These are phyloP conservation scores for Xylaria longipes DNA, from an alignment of 495 filamentous ascomycete species.

Conservation along the genomic window DNA sequence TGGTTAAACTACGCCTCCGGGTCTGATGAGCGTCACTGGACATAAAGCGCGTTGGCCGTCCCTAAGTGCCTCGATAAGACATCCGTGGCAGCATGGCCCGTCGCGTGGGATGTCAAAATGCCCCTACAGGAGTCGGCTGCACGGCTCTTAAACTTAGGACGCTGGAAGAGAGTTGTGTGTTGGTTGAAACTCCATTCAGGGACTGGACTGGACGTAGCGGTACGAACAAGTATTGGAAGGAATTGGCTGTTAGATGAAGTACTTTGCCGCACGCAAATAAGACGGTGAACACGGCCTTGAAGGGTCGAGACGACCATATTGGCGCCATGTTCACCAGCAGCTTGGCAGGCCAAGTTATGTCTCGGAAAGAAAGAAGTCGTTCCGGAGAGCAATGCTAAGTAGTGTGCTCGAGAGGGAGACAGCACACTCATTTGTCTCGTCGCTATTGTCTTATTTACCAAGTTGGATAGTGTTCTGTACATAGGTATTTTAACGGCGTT, in stretches of 20 bases:
- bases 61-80: slow-evolving; percentile 4
- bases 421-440: too few relatives aligned
- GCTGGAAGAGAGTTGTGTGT: neutral
- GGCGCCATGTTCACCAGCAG: neutral
- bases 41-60: slow-evolving; percentile 10
- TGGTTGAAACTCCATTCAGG: neutral
- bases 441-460: too few relatives aligned
- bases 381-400: too few relatives aligned
- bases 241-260: neutral
- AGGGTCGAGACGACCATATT: slow-evolving; percentile 8
- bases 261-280: neutral
- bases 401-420: too few relatives aligned
- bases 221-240: neutral
- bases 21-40: slow-evolving; percentile 19
- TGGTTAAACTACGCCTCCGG: slow-evolving; percentile 7
- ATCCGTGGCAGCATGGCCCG: neutral
- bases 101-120: slow-evolving; percentile 1
- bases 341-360: too few relatives aligned
- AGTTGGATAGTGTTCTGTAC: too few relatives aligned
- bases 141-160: neutral
- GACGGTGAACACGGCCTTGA: neutral
- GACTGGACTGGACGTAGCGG: neutral
- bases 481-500: too few relatives aligned
- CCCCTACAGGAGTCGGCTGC: slow-evolving; percentile 17
- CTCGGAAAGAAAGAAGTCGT: too few relatives aligned